A percentile compares a stretch with the other conserved stretches of the same genome.
These are phyloP conservation scores for Magnolia sinica DNA, from an alignment of 164 flowering plant genomes.

Conservation along the genomic window DNA sequence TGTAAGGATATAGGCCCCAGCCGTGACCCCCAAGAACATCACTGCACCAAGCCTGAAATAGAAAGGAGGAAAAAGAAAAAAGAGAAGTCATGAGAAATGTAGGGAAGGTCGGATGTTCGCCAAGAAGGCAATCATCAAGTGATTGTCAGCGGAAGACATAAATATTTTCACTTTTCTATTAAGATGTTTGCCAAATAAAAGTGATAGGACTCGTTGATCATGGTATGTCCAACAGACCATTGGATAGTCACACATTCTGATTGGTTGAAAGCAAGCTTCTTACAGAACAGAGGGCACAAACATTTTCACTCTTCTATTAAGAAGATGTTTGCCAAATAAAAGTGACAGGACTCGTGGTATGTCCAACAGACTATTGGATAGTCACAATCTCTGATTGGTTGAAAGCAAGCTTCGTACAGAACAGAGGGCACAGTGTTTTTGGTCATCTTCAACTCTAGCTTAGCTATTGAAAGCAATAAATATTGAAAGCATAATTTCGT, in stretches of 20 bases:
- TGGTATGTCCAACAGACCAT: neutral
- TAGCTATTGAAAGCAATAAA: neutral
- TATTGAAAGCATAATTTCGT: neutral
- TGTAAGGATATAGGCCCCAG: slow-evolving; percentile 65
- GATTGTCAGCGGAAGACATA: neutral
- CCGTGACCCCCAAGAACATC: slow-evolving; percentile 72
- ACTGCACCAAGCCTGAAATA: slow-evolving; percentile 52
- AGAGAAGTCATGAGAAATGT: neutral
- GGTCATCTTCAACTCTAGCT: neutral
- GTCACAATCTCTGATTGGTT: neutral
- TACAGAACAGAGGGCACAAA: neutral
- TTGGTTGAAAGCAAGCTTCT: neutral
- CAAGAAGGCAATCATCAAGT: neutral
- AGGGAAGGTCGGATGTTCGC: neutral
- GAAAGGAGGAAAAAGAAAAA: neutral
- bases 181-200: neutral
- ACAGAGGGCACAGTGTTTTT: neutral
- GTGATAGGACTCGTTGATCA: neutral
- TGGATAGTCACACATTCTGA: neutral
- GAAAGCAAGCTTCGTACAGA: neutral
- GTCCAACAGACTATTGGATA: neutral
- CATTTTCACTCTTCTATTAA: no score
- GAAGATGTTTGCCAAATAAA: neutral
- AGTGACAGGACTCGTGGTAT: neutral
- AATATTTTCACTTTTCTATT: no score